Evolutionary conservation across 352 stramenopile genomes (phyloP).

Genomic region (Phytophthora pini): DNA sequence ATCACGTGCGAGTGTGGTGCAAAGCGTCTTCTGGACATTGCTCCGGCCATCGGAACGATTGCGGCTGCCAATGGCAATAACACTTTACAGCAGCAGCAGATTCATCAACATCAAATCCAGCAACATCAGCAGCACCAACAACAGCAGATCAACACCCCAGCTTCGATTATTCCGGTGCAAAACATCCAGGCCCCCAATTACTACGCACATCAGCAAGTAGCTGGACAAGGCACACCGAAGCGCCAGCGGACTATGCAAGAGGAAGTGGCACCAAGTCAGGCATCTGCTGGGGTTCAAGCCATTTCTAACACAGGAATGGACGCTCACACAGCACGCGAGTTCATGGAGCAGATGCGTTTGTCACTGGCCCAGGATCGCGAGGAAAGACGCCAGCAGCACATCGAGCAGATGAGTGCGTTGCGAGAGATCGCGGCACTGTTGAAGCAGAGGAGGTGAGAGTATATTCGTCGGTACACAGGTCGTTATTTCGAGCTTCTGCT

Average conservation of each 20-base stretch:
- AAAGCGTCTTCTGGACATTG: slow-evolving; percentile 25
- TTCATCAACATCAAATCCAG: slow-evolving; percentile 5
- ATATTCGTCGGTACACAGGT: slow-evolving; percentile 6
- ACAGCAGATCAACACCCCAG: slow-evolving; percentile 6
- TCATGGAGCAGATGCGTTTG: slow-evolving; percentile 43
- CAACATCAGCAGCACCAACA: not conserved
- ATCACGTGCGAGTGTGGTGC: slow-evolving; percentile 27
- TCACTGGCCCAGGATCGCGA: slow-evolving; percentile 48
- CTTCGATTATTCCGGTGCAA: slow-evolving; percentile 7
- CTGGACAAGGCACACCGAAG: slow-evolving; percentile 24
- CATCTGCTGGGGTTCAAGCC: not conserved
- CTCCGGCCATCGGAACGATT: not conserved
- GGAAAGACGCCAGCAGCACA: slow-evolving; percentile 60
- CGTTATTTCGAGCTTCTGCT: slow-evolving; percentile 6
- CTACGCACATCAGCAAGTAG: slow-evolving; percentile 16
- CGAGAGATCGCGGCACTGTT: slow-evolving; percentile 48
- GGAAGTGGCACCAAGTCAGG: slow-evolving; percentile 7
- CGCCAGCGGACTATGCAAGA: slow-evolving; percentile 31
- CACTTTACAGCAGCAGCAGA: slow-evolving; percentile 3
- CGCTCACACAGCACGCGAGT: slow-evolving; percentile 6
- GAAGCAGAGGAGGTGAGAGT: slow-evolving; percentile 26
- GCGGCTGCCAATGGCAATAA: slow-evolving; percentile 6
- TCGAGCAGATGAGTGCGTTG: slow-evolving; percentile 62
- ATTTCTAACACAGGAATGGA: slow-evolving; percentile 15
- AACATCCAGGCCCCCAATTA: slow-evolving; percentile 9